Conservation (phyloP, 352 stramenopile species). For the Pythium rishiriense region DNA sequence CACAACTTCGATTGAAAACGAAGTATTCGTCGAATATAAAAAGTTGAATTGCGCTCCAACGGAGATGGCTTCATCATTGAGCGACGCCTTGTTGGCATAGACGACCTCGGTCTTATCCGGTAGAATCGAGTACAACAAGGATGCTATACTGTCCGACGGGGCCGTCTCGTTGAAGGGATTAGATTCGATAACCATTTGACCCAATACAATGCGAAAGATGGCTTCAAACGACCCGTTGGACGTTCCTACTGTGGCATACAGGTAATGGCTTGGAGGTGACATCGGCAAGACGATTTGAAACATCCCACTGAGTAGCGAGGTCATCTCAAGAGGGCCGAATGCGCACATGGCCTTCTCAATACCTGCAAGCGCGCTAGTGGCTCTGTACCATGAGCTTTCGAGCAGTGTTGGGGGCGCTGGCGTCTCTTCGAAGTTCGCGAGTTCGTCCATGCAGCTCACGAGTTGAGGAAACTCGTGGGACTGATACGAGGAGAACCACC, state of each 20-base stretch:
- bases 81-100: too few species aligned
- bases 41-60: too few species aligned
- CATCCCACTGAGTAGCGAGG: neutral
- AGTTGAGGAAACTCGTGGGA: too few species aligned
- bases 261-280: neutral
- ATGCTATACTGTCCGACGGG: too few species aligned
- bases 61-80: too few species aligned
- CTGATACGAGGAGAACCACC: neutral
- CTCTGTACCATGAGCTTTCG: neutral
- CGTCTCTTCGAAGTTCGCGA: neutral
- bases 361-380: neutral
- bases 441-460: neutral
- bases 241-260: neutral
- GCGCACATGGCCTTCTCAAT: neutral
- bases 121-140: too few species aligned
- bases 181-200: neutral
- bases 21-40: too few species aligned
- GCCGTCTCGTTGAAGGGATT: too few species aligned
- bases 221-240: neutral
- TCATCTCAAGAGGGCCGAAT: neutral
- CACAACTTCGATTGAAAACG: too few species aligned
- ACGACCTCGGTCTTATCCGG: too few species aligned
- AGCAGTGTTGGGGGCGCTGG: neutral
- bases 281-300: neutral
- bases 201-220: too few species aligned